Base-by-base conservation (phyloP, 2,329 filamentous ascomycete species). In the Catunica adiposa region DNA sequence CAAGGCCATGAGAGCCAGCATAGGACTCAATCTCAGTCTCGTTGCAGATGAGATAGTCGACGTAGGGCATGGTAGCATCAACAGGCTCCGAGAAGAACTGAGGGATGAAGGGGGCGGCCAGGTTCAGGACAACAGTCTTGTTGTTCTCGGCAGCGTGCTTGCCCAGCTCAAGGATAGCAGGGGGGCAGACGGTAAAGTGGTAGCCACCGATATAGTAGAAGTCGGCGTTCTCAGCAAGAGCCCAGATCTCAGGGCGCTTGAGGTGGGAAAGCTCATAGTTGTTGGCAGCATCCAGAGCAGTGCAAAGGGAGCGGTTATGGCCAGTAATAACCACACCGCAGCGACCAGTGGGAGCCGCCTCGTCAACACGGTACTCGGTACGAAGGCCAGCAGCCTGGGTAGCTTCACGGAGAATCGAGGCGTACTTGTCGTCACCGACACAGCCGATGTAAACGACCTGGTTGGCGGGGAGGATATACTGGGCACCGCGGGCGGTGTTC, bases 71-170 rank as follows among this genome's bases (percentile, higher is more conserved):
- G 55, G 86, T 84, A 64, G 82, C 82, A 70, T 95, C 88, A 51
- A 98, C 80, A 61, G 82, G 85, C 52, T 96, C 89, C 77, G 96
- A 96, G 84, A 97, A 98, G 79, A 96, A 95, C 68, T 94, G 85
- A 40, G 84, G 75, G 66, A 98, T 95, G 76, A 98, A 98, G 59
- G 92, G 92, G 6, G 92, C 92, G 53, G 88, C 92, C 59, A 98
- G 80, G 63, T 89, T 94, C 63, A 98, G 82, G 64, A 89, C 80
- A 70, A 97, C 94, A 60, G 77, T 76, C 81, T 98, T 98, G 78
- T 97, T 84, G 70, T 87, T 82, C 61, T 77, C 73, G 40, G 88
- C 89, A 58, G 92, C 90, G 72, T 97, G 86, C 70, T 94, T 83
- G 62, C 84, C 90, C 51, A 98, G 78, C 61, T 89, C 87, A 76